phyloP scores from a whole-genome alignment of 2,329 filamentous ascomycete genomes.

The Elsinoe australis region DNA sequence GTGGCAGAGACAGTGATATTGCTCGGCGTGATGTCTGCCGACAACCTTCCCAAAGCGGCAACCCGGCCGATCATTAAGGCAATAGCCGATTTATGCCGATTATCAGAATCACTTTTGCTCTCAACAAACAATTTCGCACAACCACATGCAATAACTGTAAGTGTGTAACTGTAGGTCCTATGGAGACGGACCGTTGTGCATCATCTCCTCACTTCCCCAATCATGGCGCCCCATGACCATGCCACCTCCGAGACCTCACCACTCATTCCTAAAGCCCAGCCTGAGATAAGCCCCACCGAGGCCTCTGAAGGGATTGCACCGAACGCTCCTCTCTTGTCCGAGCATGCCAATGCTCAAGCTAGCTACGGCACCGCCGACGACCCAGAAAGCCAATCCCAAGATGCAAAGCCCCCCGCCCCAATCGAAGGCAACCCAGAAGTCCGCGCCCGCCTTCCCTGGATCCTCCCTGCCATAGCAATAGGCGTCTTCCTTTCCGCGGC shows the following conservation, averaged over 20 bases:
- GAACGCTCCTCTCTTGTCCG: neutral
- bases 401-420: neutral
- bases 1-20: no score
- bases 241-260: no score
- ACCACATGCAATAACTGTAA: neutral
- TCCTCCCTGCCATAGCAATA: slow-evolving; percentile 54
- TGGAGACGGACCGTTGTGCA: slow-evolving; percentile 1
- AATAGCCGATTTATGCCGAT: slow-evolving; percentile 1
- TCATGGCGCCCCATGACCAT: neutral
- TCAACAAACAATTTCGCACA: neutral
- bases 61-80: slow-evolving; percentile 5
- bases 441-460: slow-evolving; percentile 46
- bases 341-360: neutral
- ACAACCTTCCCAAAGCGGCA: slow-evolving; percentile 1
- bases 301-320: slow-evolving; percentile 1
- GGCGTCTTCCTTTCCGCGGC: slow-evolving; percentile 64
- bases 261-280: no score
- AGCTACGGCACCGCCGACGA: slow-evolving; percentile 4
- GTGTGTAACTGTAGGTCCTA: neutral
- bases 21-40: slow-evolving; percentile 7
- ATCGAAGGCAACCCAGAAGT: slow-evolving; percentile 41
- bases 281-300: no score
- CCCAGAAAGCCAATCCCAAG: neutral
- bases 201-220: neutral
- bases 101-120: slow-evolving; percentile 5